Base-by-base conservation (phyloP, 306 rosid species). In the Acacia crassicarpa region DNA sequence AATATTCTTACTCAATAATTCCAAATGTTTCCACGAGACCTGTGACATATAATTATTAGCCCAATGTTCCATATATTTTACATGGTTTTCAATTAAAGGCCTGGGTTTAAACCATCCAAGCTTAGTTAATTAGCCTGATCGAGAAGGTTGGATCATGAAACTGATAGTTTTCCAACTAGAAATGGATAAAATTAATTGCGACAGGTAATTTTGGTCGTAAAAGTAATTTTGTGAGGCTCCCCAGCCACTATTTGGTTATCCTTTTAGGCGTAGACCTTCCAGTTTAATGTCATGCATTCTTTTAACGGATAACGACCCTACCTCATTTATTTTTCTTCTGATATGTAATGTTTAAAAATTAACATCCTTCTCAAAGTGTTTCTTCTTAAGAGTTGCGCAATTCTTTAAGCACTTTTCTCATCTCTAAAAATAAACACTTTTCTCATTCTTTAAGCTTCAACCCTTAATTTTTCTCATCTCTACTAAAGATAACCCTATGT, bases 141-240 rank as follows among this genome's bases (percentile, higher is more conserved):
- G 9, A 43, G 19, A 0, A 14, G 30, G 40, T 13, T 27, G 68
- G 19, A 9, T 62, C 4, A 23, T 40, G 53, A 38, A 23, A 20
- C 30, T 35, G 33, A n/a, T 14, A 35, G 43, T 44, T 70, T 69
- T 69, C 2, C 13, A 15, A 17, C 7, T 27, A 4, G 61, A 48
- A 73, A 20, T 40, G 23, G 6, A 38, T 41, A 15, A 20, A 75
- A 22, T 38, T 58, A 59, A 8, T 56, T 56, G 68, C 23, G n/a
- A 17, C 17, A 58, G 58, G 61, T 35, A 35, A 35, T n/a, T 80
- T 13, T 44, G 71, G 77, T 8, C 12, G 51, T 61, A 59, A 35
- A 46, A 72, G 62, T 45, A 59, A 25, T 45, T 53, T 53, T 72
- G 51, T 27, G 78, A 80, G 63, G 38, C 63, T 71, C 33, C 27